Evolutionary conservation across 352 stramenopile species (phyloP).

Genomic region (Pythium oligandrum): DNA sequence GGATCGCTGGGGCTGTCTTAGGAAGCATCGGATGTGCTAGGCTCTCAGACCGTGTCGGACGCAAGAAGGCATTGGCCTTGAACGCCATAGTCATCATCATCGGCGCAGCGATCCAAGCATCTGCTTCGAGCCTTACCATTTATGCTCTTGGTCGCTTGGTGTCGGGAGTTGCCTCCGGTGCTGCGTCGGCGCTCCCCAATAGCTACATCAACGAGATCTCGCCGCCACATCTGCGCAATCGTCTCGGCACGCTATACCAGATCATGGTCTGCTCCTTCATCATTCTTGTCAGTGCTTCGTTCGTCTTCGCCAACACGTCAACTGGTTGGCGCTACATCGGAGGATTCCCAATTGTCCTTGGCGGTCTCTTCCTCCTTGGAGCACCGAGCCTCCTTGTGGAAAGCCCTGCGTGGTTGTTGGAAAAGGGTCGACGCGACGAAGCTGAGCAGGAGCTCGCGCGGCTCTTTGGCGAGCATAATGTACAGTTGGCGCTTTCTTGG

Average conservation of each 20-base stretch:
- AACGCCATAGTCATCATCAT: conserved; percentile 32
- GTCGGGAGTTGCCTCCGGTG: conserved; percentile 42
- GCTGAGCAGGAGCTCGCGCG: conserved; percentile 18
- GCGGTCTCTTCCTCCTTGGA: conserved; percentile 36
- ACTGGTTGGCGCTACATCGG: conserved; percentile 51
- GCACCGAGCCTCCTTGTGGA: conserved; percentile 19
- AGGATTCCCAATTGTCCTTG: conserved; percentile 39
- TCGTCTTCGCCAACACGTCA: conserved; percentile 44
- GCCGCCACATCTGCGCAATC: conserved; percentile 25
- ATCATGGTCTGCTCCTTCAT: conserved; percentile 41
- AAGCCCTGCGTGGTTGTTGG: conserved; percentile 27
- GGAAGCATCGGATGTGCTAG: conserved; percentile 30
- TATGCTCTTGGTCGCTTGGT: conserved; percentile 36
- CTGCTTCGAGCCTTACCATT: conserved; percentile 27
- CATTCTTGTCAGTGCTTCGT: conserved; percentile 35
- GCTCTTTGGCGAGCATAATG: conserved; percentile 21
- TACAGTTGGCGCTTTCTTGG: conserved; percentile 18
- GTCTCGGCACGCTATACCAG: conserved; percentile 31
- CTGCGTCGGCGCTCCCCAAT: conserved; percentile 19
- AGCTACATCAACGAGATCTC: conserved; percentile 26
- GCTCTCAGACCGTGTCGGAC: conserved; percentile 37
- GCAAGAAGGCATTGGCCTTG: conserved; percentile 29
- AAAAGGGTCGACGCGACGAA: conserved; percentile 20
- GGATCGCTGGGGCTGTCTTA: conserved; percentile 51
- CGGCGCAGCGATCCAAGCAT: conserved; percentile 28